Evolutionary conservation across 2,329 filamentous ascomycete genomes (phyloP).

Genomic region (Dactylellina parvicollis): DNA sequence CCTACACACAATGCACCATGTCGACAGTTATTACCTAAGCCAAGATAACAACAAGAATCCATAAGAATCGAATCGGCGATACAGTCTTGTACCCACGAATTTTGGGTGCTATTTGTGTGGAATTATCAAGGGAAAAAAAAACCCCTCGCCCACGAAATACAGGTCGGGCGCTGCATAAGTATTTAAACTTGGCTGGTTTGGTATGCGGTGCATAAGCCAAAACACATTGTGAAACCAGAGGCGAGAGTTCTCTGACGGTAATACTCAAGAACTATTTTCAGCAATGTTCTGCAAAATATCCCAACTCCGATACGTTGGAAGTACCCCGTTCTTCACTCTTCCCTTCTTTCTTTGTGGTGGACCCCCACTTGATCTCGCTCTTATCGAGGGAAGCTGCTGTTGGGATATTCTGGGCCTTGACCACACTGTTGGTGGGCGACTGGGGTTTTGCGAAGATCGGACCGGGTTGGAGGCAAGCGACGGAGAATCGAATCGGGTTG

Average conservation of each 20-base stretch:
- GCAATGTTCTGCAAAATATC: neutral
- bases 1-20: neutral
- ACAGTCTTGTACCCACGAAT: too few relatives aligned
- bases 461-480: conserved; percentile 47
- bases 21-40: conserved; percentile 23
- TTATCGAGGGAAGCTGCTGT: neutral
- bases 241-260: conserved; percentile 4
- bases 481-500: conserved; percentile 24
- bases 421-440: neutral
- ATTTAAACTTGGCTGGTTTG: conserved; percentile 7
- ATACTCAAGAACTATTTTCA: neutral
- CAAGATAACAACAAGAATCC: conserved; percentile 9
- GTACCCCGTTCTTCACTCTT: neutral
- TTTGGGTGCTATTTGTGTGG: too few relatives aligned
- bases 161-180: neutral
- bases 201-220: conserved; percentile 18
- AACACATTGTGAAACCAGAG: conserved; percentile 25
- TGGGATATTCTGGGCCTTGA: neutral
- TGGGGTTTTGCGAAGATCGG: conserved; percentile 20
- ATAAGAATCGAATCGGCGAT: conserved; percentile 28
- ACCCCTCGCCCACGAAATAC: too few relatives aligned
- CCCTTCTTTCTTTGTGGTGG: neutral
- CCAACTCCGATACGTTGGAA: neutral
- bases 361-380: neutral
- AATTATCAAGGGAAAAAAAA: too few relatives aligned